Evolutionary conservation across 1,284 basidiomycete species (phyloP), one percentile per base, ranked within the genome.

Genomic region (Papiliotrema flavescens): DNA sequence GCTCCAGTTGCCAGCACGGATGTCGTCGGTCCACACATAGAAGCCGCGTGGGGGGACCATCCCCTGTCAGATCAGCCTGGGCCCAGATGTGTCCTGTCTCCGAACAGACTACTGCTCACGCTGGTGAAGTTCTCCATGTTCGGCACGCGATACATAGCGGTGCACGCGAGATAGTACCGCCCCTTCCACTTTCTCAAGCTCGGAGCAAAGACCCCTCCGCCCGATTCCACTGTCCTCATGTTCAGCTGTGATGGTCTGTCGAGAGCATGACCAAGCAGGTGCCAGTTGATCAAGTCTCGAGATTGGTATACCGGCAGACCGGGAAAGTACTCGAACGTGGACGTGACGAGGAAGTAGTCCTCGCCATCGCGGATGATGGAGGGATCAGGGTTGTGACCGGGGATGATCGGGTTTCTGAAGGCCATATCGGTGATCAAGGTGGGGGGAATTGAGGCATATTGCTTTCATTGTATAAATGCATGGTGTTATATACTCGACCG

Each of bases 321-420:
- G 23, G 67, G 67, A 40, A 61, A 63, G 51, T 55, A 64, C 36
- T 64, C 59, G 41, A 66, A 67, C 13, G 61, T 62, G n/a, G 60
- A 61, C 1, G 65, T 66, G 11, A 54, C 50, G 28, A 67, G 32
- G 53, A 61, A 69, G 49, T 67, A 67, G 37, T 55, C 60, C n/a
- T 59, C 46, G 22, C 57, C 62, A 8, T 65, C 64, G 36, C 47
- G 50, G 35, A 59, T 47, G 39, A 66, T 58, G 5, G 67, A 57
- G 0, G 67, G 67, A 43, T 69, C 64, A 5, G 67, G 65, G 54
- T 69, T 67, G 61, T 64, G 66, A 15, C 67, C 65, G 2, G 64
- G 58, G 3, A 65, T 36, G 50, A 69, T 64, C 2, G 64, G 65
- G 50, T 67, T 69, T 47, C 26, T 15, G 45, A 32, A 17, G 9